Base-by-base conservation (phyloP, 148 eudicot species). In the Spergularia bocconei region DNA sequence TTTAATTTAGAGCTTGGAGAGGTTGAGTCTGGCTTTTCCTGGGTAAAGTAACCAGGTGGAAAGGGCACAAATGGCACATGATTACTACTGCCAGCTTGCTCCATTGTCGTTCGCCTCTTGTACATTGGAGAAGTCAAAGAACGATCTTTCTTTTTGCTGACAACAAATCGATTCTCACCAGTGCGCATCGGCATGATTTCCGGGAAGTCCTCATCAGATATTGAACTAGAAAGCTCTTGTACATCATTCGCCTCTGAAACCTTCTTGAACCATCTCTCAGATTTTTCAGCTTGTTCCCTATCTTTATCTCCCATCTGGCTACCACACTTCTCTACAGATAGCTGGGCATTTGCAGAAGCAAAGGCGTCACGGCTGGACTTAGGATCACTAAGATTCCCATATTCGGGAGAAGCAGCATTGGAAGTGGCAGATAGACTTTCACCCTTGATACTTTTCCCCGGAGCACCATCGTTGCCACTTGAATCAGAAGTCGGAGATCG, bases 11-110 rank as follows among this genome's bases (percentile, higher is more conserved):
- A 51, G 51, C 77, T 67, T 38, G 70, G 39, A 23, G n/a, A 54
- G 20, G 67, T 74, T 60, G 75, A 69, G 67, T 78, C 79, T 36
- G 69, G 75, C 74, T 84, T 75, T 51, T 81, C 80, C 73, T 72
- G 88, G 51, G 93, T 83, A 79, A 95, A 95, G 81, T 90, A 89
- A 74, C 81, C 90, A 20, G 98, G 97, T 68, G 98, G 98, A 75
- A 92, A 95, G 57, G 98, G 98, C 56, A 95, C 98, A 78, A 92
- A 95, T 13, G 97, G 97, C 29, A 92, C 98, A 74, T 87, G 89
- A 66, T 85, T 88, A 75, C 81, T 72, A 67, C 70, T 82, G 16
- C 80, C 80, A 29, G 85, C 77, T 77, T 87, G 91, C 82, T 90
- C 98, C 85, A 84, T 83, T n/a, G 92, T 96, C 74, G 67, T 82